These are phyloP conservation scores for Ogataea dorogensis DNA, from an alignment of 805 yeast genomes.

Conservation along the genomic window DNA sequence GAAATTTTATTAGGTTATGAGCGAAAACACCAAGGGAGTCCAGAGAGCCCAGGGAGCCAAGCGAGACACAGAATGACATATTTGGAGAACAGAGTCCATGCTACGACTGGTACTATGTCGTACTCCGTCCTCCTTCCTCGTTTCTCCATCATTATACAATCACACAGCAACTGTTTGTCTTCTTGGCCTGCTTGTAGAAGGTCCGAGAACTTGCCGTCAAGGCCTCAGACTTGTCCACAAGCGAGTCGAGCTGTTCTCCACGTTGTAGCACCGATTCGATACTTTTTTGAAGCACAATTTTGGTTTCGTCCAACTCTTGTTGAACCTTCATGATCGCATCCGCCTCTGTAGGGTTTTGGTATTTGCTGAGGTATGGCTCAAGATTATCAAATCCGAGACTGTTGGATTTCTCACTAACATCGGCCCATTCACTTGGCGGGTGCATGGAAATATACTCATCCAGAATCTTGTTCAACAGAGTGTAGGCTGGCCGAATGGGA, in stretches of 20 bases:
- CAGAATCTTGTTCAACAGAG: conserved; percentile 81
- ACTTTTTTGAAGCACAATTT: conserved; percentile 92
- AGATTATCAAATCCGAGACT: conserved; percentile 56
- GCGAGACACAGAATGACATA: background rate
- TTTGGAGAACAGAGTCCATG: background rate
- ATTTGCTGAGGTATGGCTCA: conserved; percentile 69
- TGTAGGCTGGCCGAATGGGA: conserved; percentile 95
- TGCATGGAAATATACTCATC: conserved; percentile 87
- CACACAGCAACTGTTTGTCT: conserved; percentile 86
- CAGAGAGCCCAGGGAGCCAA: background rate
- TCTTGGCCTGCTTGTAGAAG: conserved; percentile 97
- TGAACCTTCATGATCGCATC: conserved; percentile 97
- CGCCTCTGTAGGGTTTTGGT: conserved; percentile 96
- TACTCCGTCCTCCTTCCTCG: no score
- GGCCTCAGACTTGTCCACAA: conserved; percentile 95
- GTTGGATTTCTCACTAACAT: conserved; percentile 44
- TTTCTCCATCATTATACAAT: conserved; percentile 48
- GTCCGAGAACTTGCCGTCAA: conserved; percentile 83
- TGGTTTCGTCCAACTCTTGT: conserved; percentile 96
- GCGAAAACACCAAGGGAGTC: background rate
- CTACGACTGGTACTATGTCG: no score
- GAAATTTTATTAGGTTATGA: conserved; percentile 10
- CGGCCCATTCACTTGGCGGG: conserved; percentile 70
- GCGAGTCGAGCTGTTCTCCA: conserved; percentile 91
- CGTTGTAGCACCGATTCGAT: conserved; percentile 92